These are phyloP conservation scores for Suzukiozyma palmioleophila DNA, from an alignment of 1,139 yeast species.

Conservation along the genomic window DNA sequence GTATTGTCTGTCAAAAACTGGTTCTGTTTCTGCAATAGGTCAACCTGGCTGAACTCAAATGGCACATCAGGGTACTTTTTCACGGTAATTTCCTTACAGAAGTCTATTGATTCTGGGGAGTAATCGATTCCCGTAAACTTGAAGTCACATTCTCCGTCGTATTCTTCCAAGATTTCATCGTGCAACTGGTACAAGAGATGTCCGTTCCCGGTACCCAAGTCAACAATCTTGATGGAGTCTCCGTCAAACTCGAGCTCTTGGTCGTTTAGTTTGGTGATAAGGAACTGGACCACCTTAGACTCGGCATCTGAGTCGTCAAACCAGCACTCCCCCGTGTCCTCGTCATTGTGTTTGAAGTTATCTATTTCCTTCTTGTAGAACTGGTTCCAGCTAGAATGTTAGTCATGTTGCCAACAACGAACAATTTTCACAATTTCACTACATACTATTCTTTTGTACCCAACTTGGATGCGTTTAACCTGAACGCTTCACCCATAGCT, in stretches of 20 bases:
- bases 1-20: slow-evolving; percentile 27
- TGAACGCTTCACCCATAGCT: slow-evolving; percentile 44
- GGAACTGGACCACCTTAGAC: slow-evolving; percentile 65
- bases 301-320: slow-evolving; percentile 93
- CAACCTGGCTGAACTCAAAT: slow-evolving; percentile 45
- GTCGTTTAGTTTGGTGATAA: slow-evolving; percentile 31
- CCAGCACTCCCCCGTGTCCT: slow-evolving; percentile 96
- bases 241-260: slow-evolving; percentile 25
- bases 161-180: slow-evolving; percentile 50
- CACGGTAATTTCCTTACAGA: slow-evolving; percentile 58
- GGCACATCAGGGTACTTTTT: slow-evolving; percentile 30
- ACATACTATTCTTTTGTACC: slow-evolving; percentile 76
- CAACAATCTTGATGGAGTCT: slow-evolving; percentile 47
- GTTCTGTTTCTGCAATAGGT: slow-evolving; percentile 33
- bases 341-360: slow-evolving; percentile 67
- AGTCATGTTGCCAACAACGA: slow-evolving; percentile 16
- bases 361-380: slow-evolving; percentile 69
- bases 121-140: slow-evolving; percentile 72
- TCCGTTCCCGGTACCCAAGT: slow-evolving; percentile 95
- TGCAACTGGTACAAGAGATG: slow-evolving; percentile 68
- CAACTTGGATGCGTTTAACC: slow-evolving; percentile 63
- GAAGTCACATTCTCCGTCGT: slow-evolving; percentile 37
- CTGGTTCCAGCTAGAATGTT: slow-evolving; percentile 65
- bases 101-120: slow-evolving; percentile 69
- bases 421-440: not conserved